Evolutionary conservation across 768 basidiomycete species (phyloP).

Genomic region (Lentinus tigrinus): DNA sequence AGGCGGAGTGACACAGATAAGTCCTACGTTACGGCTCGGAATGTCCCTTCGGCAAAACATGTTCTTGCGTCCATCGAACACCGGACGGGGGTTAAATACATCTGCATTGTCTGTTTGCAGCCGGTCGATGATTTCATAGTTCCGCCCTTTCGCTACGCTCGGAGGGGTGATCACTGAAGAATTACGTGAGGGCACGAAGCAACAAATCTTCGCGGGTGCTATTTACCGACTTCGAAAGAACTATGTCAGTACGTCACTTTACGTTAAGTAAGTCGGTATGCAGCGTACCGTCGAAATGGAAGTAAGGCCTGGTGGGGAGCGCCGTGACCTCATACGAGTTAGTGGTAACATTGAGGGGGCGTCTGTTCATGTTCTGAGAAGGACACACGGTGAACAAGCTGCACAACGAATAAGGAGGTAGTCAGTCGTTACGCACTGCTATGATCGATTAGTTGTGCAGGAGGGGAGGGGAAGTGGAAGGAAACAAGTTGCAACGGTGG

Average conservation of each 20-base stretch:
- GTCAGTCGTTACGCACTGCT: neutral
- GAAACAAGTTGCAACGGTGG: too few species aligned
- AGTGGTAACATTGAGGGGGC: slow-evolving; percentile 27
- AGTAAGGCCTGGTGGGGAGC: slow-evolving; percentile 21
- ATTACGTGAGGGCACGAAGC: neutral
- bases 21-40: neutral
- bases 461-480: neutral
- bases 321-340: slow-evolving; percentile 33
- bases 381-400: neutral
- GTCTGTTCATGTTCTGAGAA: neutral
- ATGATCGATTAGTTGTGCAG: neutral
- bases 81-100: slow-evolving; percentile 12
- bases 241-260: neutral
- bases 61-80: slow-evolving; percentile 19
- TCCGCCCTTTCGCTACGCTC: neutral
- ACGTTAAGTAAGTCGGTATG: neutral
- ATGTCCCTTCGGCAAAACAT: slow-evolving; percentile 8
- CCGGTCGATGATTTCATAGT: slow-evolving; percentile 14
- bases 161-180: slow-evolving; percentile 3
- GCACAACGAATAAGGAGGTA: too few species aligned
- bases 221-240: slow-evolving; percentile 9
- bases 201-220: neutral
- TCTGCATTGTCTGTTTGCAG: slow-evolving; percentile 6
- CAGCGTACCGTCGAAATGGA: slow-evolving; percentile 22
- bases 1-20: neutral